These are phyloP conservation scores for Penicillium polonicum DNA, from an alignment of 2,329 filamentous ascomycete genomes.

Conservation along the genomic window DNA sequence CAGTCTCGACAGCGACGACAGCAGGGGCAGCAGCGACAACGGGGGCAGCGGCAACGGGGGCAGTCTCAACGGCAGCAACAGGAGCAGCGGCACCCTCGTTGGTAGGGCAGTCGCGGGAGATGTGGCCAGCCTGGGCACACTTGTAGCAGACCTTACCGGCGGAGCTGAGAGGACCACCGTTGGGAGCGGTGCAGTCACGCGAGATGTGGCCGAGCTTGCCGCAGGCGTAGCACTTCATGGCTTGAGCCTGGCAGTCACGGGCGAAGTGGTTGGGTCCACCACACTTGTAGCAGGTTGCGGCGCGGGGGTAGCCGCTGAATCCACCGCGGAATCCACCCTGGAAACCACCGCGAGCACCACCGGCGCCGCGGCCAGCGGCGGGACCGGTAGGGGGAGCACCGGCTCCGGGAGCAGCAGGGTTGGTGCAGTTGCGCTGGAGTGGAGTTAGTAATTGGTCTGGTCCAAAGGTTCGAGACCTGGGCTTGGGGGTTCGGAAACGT, in stretches of 20 bases:
- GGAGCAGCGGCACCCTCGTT: conserved; percentile 48
- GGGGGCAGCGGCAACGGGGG: conserved; percentile 20
- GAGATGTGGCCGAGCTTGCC: conserved; percentile 95
- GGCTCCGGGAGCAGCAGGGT: conserved; percentile 58
- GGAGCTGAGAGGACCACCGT: conserved; percentile 91
- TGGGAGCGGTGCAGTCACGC: conserved; percentile 91
- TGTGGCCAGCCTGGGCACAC: conserved; percentile 93
- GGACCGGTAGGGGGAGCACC: conserved; percentile 44
- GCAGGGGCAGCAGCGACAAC: conserved; percentile 37
- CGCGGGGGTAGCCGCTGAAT: conserved; percentile 58
- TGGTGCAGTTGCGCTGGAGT: conserved; percentile 67
- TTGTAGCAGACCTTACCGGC: conserved; percentile 98
- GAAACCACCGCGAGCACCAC: conserved; percentile 65
- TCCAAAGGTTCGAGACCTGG: neutral
- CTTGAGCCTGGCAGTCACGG: conserved; percentile 95
- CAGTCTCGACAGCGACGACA: conserved; percentile 37
- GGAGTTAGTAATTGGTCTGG: neutral
- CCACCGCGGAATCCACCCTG: conserved; percentile 68
- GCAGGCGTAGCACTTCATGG: conserved; percentile 98
- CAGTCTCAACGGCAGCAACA: conserved; percentile 27
- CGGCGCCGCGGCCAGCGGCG: conserved; percentile 61
- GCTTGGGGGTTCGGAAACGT: conserved; percentile 41
- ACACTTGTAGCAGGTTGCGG: conserved; percentile 68
- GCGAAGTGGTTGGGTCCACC: conserved; percentile 95
- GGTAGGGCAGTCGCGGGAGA: conserved; percentile 92